Evolutionary conservation across 2,329 filamentous ascomycete species (phyloP), one percentile per base, ranked within the genome.

Genomic region (Chrysoporthe austroafricana): DNA sequence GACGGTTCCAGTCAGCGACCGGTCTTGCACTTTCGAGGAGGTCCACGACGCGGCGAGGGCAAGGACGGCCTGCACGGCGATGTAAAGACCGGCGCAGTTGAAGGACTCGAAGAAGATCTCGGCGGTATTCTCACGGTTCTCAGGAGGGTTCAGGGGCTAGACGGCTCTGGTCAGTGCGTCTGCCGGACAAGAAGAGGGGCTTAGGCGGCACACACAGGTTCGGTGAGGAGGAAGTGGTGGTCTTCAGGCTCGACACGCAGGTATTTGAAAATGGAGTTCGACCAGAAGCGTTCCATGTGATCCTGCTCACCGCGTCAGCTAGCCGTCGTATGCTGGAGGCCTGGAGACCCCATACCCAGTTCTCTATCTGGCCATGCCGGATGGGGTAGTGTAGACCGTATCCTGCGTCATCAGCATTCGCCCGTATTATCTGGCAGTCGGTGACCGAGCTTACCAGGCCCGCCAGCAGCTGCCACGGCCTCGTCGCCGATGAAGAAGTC

Each of bases 21-120:
- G 90, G 76, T 99, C 96, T 60, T 95, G 94, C 18, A 98, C 95
- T 84, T 98, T 99, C 64, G 94, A 97, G 61, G 94, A 97, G 39
- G 96, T 99, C 96, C 96, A 99, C 9, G 96, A 98, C 26, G 96
- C 96, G 57, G 96, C 96, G 58, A 99, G 88, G 18, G 96, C 96
- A 66, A 99, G 90, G 32, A 99, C 96, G 43, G 96, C 96, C 82
- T 99, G 96, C 16, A 99, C 96, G 59, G 96, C 96, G 78, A 99
- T 99, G 82, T 99, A 99, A 72, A 99, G 90, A 82, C 96, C 96
- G 68, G 96, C 95, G 80, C 96, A 98, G 83, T 99, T 99, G 86
- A 99, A 99, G 3, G 96, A 98, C 79, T 99, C 96, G 83, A 99
- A 99, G 89, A 99, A 97, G 81, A 99, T 99, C 80, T 99, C 96